Percentiles rank a stretch among this genome's conserved stretches.
These are phyloP conservation scores for Cymbopogon citratus DNA, from an alignment of 176 grass and related monocot genomes.

Conservation along the genomic window DNA sequence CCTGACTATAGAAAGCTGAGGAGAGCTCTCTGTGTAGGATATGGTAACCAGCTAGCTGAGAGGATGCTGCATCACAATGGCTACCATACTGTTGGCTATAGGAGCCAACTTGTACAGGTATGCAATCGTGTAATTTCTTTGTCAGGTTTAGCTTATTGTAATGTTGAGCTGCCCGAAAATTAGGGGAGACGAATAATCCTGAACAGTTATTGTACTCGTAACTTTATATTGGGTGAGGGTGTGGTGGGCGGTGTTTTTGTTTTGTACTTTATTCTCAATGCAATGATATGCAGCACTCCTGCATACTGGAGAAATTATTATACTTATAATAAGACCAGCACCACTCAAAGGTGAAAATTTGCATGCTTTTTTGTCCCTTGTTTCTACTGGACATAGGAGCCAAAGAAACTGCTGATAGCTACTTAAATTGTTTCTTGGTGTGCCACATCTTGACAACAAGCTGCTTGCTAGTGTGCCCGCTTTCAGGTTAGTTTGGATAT, in stretches of 20 bases:
- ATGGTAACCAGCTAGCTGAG: conserved; percentile 92
- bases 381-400: background rate
- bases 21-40: conserved; percentile 75
- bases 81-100: conserved; percentile 93
- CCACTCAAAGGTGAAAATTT: background rate
- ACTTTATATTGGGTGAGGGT: background rate
- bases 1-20: conserved; percentile 77
- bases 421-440: background rate
- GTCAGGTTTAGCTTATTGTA: conserved; percentile 5
- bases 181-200: background rate
- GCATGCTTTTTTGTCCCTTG: background rate
- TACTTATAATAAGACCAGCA: background rate
- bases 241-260: background rate
- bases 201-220: background rate
- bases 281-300: background rate
- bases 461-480: background rate
- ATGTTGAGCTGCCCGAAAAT: background rate
- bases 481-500: background rate
- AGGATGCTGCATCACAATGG: conserved; percentile 97
- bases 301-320: background rate
- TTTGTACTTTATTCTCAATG: background rate
- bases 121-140: background rate
- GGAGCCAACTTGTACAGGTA: conserved; percentile 90
- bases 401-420: background rate
- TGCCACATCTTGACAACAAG: background rate